Base-by-base conservation (phyloP, 495 filamentous ascomycete species). In the Hamigera avellanea region DNA sequence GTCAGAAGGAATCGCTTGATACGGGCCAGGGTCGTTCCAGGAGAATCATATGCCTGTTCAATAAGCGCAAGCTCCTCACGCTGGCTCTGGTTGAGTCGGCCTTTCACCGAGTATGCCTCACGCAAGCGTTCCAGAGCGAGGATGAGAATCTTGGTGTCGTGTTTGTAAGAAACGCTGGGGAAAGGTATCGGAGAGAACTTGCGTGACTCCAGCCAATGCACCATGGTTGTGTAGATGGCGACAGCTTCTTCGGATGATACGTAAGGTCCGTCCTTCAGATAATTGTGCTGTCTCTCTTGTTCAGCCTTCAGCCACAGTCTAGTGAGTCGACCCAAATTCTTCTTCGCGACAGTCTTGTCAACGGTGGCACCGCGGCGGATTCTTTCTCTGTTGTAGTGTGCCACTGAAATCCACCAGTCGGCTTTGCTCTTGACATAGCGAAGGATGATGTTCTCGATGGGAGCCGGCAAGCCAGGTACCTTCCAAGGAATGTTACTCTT, bases 401-500 rank as follows among this genome's bases (percentile, higher is more conserved):
- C 91, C 28, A 98, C 93, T 19, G 85, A 93, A 34, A 98, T 89
- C 91, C 91, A 98, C 93, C 91, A 98, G 57, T 98, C 91, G 17
- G 91, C 93, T 65, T 98, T 98, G 54, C 85, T 84, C 70, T 98
- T 98, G 40, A 98, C 91, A 46, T 98, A 98, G 42, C 91, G 81
- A 40, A 98, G 70, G 50, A 98, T 96, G 48, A 96, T 93, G 50
- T 96, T 96, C 60, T 98, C 91, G 39, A 98, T 96, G 2, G 91
- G 87, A 2, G 93, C 93, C 27, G 91, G 91, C 34, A 98, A 59
- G 19, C 91, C 91, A 37, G 91, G 91, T 2, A 98, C 91, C 63
- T 98, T 98, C 91, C 91, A 98, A 4, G 91, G 91, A 48, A 98
- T 96, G 51, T 98, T 98, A 70, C 87, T 95, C 81, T 99, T 99